Evolutionary conservation across 2,329 filamentous ascomycete species (phyloP).

Genomic region (Penicillium sp.): DNA sequence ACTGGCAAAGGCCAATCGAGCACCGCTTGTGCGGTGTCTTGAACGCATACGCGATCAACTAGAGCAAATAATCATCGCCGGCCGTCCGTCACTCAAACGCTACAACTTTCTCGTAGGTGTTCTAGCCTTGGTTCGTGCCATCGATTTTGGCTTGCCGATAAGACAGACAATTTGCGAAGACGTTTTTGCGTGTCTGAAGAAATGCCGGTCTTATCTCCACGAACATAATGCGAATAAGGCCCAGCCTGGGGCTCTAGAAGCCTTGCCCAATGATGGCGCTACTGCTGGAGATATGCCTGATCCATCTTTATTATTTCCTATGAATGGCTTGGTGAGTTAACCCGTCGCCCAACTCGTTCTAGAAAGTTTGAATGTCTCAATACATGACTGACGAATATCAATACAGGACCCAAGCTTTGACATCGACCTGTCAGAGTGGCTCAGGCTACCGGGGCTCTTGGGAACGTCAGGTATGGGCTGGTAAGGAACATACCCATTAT

Average conservation of each 20-base stretch:
- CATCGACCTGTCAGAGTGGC: not conserved
- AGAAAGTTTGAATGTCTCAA: not conserved
- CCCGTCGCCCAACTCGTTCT: not conserved
- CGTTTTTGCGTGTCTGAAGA: conserved; percentile 12
- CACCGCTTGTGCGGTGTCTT: conserved; percentile 18
- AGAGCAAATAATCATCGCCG: conserved; percentile 19
- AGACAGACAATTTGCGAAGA: conserved; percentile 12
- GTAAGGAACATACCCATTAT: not conserved
- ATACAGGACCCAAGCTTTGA: not conserved
- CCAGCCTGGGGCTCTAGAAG: not conserved
- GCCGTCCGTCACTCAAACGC: conserved; percentile 12
- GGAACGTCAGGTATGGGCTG: not conserved
- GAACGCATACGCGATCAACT: conserved; percentile 20
- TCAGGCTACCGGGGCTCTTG: not conserved
- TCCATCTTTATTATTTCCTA: conserved; percentile 5
- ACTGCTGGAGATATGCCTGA: conserved; percentile 1
- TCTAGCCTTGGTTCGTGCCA: conserved; percentile 14
- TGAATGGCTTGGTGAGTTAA: conserved; percentile 6
- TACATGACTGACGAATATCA: not conserved
- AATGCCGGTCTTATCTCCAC: conserved; percentile 13
- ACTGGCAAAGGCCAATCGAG: conserved; percentile 13
- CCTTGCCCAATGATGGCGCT: conserved; percentile 2
- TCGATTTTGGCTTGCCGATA: conserved; percentile 17
- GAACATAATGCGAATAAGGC: not conserved
- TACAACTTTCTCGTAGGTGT: conserved; percentile 13